Evolutionary conservation across 192 early-diverging fungal species (phyloP).

Genomic region (Martensiomyces pterosporus): DNA sequence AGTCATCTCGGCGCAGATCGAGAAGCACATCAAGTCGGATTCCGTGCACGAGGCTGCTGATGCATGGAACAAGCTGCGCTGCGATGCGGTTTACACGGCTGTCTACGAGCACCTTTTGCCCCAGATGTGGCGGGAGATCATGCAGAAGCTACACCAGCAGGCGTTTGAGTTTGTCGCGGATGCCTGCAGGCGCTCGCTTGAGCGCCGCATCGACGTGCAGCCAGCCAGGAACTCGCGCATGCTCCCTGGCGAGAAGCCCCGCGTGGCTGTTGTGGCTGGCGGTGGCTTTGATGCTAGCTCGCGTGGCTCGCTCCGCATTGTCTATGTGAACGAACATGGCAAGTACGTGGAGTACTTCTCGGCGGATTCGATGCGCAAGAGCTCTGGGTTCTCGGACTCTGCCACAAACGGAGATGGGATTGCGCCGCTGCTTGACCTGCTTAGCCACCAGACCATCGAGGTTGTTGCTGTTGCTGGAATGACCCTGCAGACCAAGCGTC

Average conservation of each 20-base stretch:
- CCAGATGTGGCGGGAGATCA: conserved; percentile 67
- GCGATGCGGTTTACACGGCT: conserved; percentile 57
- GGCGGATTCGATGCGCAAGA: conserved; percentile 55
- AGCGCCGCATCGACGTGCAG: conserved; percentile 48
- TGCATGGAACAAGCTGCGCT: conserved; percentile 77
- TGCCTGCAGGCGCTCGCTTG: conserved; percentile 60
- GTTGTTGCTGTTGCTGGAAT: conserved; percentile 82
- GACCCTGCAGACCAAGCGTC: conserved; percentile 65
- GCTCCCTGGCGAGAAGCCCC: conserved; percentile 7
- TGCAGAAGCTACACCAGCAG: conserved; percentile 66
- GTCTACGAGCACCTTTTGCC: conserved; percentile 67
- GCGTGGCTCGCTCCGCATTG: conserved; percentile 52
- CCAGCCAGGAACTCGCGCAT: conserved; percentile 14
- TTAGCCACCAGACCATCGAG: conserved; percentile 61
- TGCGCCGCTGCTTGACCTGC: conserved; percentile 54
- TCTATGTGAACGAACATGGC: conserved; percentile 75
- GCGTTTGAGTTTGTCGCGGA: conserved; percentile 69
- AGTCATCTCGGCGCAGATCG: conserved; percentile 16
- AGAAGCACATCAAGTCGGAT: conserved; percentile 9
- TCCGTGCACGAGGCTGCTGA: conserved; percentile 51
- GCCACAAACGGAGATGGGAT: conserved; percentile 19
- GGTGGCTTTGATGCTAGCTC: conserved; percentile 46
- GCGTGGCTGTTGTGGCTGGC: conserved; percentile 43
- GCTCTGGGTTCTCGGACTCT: conserved; percentile 3
- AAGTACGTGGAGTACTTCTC: conserved; percentile 59